phyloP scores from a whole-genome alignment of 495 filamentous ascomycete species.

The Aspergillus heteromorphus region DNA sequence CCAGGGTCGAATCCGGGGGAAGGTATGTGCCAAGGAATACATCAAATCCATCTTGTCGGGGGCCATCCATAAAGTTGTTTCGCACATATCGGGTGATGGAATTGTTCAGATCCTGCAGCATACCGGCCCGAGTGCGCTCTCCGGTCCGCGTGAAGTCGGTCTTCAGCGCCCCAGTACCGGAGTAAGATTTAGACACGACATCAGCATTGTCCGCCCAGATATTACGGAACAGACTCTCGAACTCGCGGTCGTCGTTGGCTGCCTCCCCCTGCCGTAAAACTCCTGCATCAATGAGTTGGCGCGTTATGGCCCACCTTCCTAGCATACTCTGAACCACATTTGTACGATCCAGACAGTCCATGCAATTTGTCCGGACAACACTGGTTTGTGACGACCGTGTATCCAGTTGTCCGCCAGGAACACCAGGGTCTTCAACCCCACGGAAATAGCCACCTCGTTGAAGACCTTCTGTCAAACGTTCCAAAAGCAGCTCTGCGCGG shows the following conservation, averaged over 20 bases:
- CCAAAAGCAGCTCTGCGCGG: slow-evolving; percentile 77
- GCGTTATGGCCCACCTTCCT: slow-evolving; percentile 77
- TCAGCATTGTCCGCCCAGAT: slow-evolving; percentile 98
- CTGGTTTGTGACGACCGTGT: slow-evolving; percentile 72
- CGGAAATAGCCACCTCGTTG: slow-evolving; percentile 84
- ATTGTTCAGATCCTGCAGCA: slow-evolving; percentile 74
- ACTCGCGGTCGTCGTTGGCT: slow-evolving; percentile 64
- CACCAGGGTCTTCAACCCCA: slow-evolving; percentile 76
- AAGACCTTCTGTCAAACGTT: slow-evolving; percentile 68
- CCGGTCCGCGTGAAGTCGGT: slow-evolving; percentile 93
- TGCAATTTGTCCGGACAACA: slow-evolving; percentile 95
- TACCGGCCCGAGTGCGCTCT: slow-evolving; percentile 74
- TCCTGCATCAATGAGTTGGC: slow-evolving; percentile 77
- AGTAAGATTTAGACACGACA: slow-evolving; percentile 84
- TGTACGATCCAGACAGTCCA: slow-evolving; percentile 97
- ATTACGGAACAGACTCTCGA: slow-evolving; percentile 87
- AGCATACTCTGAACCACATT: slow-evolving; percentile 97
- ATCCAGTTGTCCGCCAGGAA: slow-evolving; percentile 63
- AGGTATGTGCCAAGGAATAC: slow-evolving; percentile 84
- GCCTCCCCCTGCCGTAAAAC: slow-evolving; percentile 65
- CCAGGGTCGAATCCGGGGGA: slow-evolving; percentile 58
- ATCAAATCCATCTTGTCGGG: slow-evolving; percentile 91
- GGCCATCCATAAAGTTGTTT: slow-evolving; percentile 92
- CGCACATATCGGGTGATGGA: slow-evolving; percentile 76
- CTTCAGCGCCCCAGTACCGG: slow-evolving; percentile 92